A percentile compares a stretch with the other conserved stretches of the same genome.
Evolutionary conservation across 257 asterid species (phyloP).

Genomic region (Dorcoceras hygrometricum): DNA sequence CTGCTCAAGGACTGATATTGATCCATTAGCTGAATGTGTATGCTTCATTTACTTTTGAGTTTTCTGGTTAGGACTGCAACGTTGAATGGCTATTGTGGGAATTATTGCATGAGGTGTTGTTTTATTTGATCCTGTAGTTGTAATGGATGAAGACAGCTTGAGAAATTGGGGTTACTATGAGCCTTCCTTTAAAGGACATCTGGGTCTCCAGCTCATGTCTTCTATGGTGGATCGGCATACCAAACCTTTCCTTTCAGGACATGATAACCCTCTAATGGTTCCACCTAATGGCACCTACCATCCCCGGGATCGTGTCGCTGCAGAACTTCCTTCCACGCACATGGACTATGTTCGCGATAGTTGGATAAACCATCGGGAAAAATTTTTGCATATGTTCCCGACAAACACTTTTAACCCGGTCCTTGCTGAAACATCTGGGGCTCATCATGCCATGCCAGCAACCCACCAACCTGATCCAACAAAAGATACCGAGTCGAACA

Average conservation of each 20-base stretch:
- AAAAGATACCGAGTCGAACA: conserved; percentile 36
- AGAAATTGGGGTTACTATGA: conserved; percentile 96
- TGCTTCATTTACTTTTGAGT: conserved; percentile 12
- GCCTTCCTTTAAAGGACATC: conserved; percentile 60
- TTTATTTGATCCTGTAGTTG: conserved; percentile 45
- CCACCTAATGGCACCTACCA: conserved; percentile 60
- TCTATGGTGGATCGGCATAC: conserved; percentile 69
- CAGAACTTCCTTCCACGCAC: conserved; percentile 60
- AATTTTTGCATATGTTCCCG: conserved; percentile 68
- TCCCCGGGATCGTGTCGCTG: conserved; percentile 54
- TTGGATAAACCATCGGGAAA: conserved; percentile 83
- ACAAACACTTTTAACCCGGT: conserved; percentile 52
- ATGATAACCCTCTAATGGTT: conserved; percentile 57
- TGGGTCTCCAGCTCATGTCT: conserved; percentile 86
- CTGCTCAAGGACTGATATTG: conserved; percentile 7
- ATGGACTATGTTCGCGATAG: conserved; percentile 77
- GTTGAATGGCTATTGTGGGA: conserved; percentile 14
- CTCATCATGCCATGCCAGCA: conserved; percentile 61
- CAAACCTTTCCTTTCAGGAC: conserved; percentile 58
- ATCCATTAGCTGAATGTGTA: conserved; percentile 3
- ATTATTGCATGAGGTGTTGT: conserved; percentile 28
- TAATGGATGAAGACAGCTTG: conserved; percentile 85
- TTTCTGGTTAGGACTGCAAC: conserved; percentile 17
- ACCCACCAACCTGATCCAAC: conserved; percentile 51
- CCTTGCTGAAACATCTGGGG: conserved; percentile 60